phyloP scores from a whole-genome alignment of 1,139 yeast species.

The Saccharomyces hybrid region DNA sequence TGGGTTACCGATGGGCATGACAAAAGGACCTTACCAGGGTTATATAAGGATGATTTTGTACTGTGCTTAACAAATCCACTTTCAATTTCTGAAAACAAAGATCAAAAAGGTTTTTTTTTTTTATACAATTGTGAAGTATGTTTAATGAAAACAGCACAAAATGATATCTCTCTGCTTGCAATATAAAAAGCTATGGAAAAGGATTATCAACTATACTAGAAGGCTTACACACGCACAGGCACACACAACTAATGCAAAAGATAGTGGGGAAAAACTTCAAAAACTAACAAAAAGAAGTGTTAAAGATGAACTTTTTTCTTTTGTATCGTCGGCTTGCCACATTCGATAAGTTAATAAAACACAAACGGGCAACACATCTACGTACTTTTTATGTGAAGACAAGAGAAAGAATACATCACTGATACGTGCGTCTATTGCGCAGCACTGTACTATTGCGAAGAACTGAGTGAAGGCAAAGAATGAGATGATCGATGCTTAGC shows the following conservation, averaged over 20 bases:
- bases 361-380: neutral
- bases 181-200: neutral
- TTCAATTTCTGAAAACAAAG: slow-evolving; percentile 2
- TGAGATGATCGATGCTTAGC: neutral
- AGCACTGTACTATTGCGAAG: neutral
- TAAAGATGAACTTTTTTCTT: neutral
- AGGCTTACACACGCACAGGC: neutral
- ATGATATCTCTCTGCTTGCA: neutral
- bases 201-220: neutral
- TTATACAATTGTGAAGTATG: neutral
- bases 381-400: neutral
- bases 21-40: neutral
- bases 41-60: neutral
- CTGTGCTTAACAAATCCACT: neutral
- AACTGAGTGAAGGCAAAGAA: neutral
- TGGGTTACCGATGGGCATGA: neutral
- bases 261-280: neutral
- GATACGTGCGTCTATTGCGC: neutral
- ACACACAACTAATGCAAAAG: neutral
- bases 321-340: neutral
- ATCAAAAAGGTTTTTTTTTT: neutral
- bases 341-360: neutral
- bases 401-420: neutral
- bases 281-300: neutral
- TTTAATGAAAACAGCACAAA: neutral